Evolutionary conservation across 768 basidiomycete genomes (phyloP).

Genomic region (Stropharia rugosoannulata): DNA sequence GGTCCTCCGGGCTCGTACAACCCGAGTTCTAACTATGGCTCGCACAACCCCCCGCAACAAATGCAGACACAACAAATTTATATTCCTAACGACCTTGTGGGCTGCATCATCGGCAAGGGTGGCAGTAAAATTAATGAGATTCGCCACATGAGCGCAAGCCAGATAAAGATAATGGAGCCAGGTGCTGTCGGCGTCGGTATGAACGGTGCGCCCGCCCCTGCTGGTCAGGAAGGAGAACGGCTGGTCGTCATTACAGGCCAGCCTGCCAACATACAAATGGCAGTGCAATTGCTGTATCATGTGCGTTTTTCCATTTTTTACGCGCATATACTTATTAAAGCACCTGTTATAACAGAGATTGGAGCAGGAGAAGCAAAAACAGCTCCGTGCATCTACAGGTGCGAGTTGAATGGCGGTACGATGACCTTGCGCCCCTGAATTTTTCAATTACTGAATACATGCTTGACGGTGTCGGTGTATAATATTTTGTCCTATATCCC

Average conservation of each 20-base stretch:
- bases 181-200: conserved; percentile 72
- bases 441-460: conserved; percentile 10
- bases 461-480: conserved; percentile 5
- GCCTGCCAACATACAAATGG: conserved; percentile 93
- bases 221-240: conserved; percentile 83
- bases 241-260: conserved; percentile 97
- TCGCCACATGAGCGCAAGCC: conserved; percentile 89
- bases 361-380: conserved; percentile 90
- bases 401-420: conserved; percentile 13
- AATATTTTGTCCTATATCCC: conserved; percentile 7
- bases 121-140: conserved; percentile 99
- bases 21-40: conserved; percentile 36
- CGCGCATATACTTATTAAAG: neutral
- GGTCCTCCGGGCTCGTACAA: conserved; percentile 47
- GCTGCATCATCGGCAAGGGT: conserved; percentile 96
- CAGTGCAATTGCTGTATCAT: conserved; percentile 87
- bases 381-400: conserved; percentile 41
- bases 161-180: conserved; percentile 99
- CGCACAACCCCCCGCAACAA: conserved; percentile 64
- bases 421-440: neutral
- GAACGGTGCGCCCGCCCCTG: conserved; percentile 68
- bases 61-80: conserved; percentile 97
- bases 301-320: conserved; percentile 40
- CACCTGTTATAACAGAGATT: conserved; percentile 51
- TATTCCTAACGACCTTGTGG: conserved; percentile 96